Evolutionary conservation across 768 basidiomycete genomes (phyloP), one percentile per base, ranked within the genome.

Genomic region (Boletus rubescentipes): DNA sequence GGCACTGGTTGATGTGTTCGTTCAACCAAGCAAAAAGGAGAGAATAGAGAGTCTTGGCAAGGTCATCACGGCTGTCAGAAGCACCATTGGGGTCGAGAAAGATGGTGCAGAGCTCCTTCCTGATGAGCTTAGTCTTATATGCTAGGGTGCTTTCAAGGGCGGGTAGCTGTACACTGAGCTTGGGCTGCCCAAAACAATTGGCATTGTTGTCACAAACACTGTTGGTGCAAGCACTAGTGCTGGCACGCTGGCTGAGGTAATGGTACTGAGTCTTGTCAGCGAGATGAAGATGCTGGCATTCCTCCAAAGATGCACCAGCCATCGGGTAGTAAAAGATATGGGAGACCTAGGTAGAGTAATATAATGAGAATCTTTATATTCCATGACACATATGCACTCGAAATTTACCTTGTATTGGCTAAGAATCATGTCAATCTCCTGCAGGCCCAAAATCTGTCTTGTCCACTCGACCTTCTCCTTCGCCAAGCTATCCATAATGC

Each of bases 251-350:
- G 4, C 91, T 91, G 4, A 98, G 83, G 67, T 95, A 98, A 2
- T 93, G 83, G 61, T 73, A 9, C n/a, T n/a, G n/a, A n/a, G n/a
- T n/a, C n/a, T n/a, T n/a, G n/a, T n/a, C n/a, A n/a, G n/a, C n/a
- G n/a, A 99, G 80, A 57, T 90, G 88, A 48, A 98, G 81, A 67
- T 95, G 93, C 29, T 89, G 84, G 12, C 91, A 77, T 68, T 99
- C 97, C 63, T 98, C 97, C 0, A 82, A 65, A 0, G 88, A 84
- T 2, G 94, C 93, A 26, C 97, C 96, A 1, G 93, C 89, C 54
- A 95, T 85, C 63, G 98, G 84, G 70, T 97, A 97, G 68, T 98
- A 98, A 72, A 98, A 97, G 35, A 96, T 93, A 70, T 99, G 94
- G 80, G 92, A 98, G 42, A 95, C 87, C 94, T 97, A 59, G 0